Evolutionary conservation across 257 asterid genomes (phyloP).

Genomic region (Solanum sitiens): DNA sequence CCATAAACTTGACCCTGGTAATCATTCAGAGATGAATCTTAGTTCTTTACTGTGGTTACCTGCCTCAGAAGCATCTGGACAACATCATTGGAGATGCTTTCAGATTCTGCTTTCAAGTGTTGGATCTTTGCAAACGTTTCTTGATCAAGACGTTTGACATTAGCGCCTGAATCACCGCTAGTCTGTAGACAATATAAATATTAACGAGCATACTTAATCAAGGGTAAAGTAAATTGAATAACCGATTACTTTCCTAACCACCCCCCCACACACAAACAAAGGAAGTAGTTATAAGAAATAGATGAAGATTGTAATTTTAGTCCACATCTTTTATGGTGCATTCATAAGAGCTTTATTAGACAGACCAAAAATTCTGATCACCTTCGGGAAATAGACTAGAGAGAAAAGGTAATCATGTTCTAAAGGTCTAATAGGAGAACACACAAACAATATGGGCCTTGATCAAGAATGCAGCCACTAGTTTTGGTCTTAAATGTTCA

Average conservation of each 20-base stretch:
- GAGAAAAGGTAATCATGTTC: not conserved
- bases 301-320: not conserved
- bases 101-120: slow-evolving; percentile 58
- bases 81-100: slow-evolving; percentile 60
- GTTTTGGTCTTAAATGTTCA: not conserved
- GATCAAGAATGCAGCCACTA: not conserved
- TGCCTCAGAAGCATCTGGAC: slow-evolving; percentile 87
- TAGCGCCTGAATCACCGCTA: slow-evolving; percentile 52
- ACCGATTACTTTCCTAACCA: not conserved
- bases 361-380: not conserved
- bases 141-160: slow-evolving; percentile 78
- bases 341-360: not conserved
- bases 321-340: not conserved
- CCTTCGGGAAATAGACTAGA: not conserved
- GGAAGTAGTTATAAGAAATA: not conserved
- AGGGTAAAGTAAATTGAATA: not conserved
- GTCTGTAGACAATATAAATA: not conserved
- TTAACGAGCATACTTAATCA: not conserved
- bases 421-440: not conserved
- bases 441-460: not conserved
- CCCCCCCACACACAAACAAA: not conserved
- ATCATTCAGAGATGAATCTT: not conserved
- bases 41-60: slow-evolving; percentile 69
- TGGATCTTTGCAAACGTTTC: slow-evolving; percentile 65
- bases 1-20: not conserved